phyloP scores from a whole-genome alignment of 176 grass and related monocot genomes.

The Phyllostachys edulis region DNA sequence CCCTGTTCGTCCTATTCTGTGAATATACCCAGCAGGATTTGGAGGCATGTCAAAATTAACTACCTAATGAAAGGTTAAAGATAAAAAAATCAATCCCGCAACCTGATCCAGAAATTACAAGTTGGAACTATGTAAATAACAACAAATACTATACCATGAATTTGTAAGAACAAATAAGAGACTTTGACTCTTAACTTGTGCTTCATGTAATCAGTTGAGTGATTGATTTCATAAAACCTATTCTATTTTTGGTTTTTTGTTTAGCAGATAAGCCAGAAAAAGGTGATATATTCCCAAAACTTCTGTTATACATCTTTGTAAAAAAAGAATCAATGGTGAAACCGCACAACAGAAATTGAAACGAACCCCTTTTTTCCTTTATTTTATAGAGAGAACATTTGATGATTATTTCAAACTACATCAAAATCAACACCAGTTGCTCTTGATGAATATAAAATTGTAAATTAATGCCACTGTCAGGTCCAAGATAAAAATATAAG shows the following conservation, averaged over 20 bases:
- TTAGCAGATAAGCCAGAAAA: neutral
- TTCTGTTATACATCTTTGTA: constrained; percentile 11
- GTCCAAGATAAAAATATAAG: neutral
- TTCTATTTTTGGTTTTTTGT: constrained; percentile 2
- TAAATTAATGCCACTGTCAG: neutral
- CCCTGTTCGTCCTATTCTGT: constrained; percentile 90
- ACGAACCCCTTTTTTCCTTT: neutral
- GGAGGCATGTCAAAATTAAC: constrained; percentile 95
- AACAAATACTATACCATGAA: neutral
- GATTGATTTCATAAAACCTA: neutral
- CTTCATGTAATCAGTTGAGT: neutral
- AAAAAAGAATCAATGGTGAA: constrained; percentile 11
- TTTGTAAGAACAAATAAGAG: neutral
- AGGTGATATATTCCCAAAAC: neutral
- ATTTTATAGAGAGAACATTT: constrained; percentile 15
- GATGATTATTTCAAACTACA: neutral
- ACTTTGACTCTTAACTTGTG: neutral
- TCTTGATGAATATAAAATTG: neutral
- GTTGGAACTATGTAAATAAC: neutral
- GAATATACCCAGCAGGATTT: constrained; percentile 76
- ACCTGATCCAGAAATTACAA: constrained; percentile 7
- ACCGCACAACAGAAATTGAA: neutral
- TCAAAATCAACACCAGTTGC: neutral
- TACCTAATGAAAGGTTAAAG: constrained; percentile 56
- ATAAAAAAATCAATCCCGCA: neutral